A percentile compares a stretch with the other conserved stretches of the same genome.
phyloP scores from a whole-genome alignment of 139 green algal species.

The Chlorella sorokiniana region DNA sequence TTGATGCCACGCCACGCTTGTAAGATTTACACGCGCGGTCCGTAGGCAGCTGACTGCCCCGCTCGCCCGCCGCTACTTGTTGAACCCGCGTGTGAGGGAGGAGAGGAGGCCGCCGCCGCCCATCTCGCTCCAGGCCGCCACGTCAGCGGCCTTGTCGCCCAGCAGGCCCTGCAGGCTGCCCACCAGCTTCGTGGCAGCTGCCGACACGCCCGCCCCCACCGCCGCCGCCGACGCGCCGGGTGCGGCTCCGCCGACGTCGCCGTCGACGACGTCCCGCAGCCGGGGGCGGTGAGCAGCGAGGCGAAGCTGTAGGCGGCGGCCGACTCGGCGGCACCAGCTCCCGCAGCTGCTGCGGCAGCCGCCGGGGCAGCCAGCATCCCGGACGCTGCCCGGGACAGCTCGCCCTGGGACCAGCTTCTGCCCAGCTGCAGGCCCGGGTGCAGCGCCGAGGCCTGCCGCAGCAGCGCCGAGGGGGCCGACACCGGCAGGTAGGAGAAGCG shows the following conservation, averaged over 20 bases:
- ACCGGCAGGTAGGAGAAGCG: slow-evolving; percentile 93
- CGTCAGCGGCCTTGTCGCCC: slow-evolving; percentile 7
- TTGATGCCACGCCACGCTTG: neutral
- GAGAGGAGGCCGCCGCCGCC: slow-evolving; percentile 8
- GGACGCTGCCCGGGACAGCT: neutral
- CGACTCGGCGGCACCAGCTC: neutral
- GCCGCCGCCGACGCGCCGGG: neutral
- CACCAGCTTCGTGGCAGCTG: slow-evolving; percentile 10
- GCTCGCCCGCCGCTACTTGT: no score
- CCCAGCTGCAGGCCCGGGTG: neutral
- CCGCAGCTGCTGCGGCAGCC: neutral
- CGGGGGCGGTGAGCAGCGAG: neutral
- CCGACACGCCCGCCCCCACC: neutral
- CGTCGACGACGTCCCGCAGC: neutral
- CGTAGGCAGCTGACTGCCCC: no score
- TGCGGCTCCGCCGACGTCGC: neutral
- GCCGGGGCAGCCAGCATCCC: neutral
- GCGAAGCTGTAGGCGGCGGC: slow-evolving; percentile 21
- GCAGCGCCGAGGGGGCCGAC: slow-evolving; percentile 51
- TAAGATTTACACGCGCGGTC: no score
- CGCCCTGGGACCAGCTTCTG: neutral
- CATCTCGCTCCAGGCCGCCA: neutral
- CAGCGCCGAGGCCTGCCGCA: slow-evolving; percentile 24
- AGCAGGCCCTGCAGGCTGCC: slow-evolving; percentile 21
- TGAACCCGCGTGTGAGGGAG: slow-evolving; percentile 1